Base-by-base conservation (phyloP, 1,139 yeast genomes). In the Nakaseomyces delphensis region DNA sequence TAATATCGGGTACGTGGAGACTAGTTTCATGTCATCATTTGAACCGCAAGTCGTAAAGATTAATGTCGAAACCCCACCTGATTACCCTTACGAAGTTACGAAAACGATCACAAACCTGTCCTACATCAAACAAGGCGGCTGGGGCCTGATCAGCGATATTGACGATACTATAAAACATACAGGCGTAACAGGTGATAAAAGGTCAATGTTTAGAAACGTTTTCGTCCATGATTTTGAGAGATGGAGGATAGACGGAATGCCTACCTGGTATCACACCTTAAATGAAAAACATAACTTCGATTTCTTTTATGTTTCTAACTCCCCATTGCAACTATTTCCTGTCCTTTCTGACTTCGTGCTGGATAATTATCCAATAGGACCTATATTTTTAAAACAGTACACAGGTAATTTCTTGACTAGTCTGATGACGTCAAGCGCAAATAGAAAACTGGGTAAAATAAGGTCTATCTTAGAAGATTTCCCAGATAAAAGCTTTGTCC, bases 101-200 rank as follows among this genome's bases (percentile, higher is more conserved):
- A 8, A 38, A 14, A 21, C 18, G n/a, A 16, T 23, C 30, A 48
- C 39, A 18, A 47, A 59, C 1, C 24, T 33, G 14, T 23, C 39
- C 13, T 40, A 40, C 20, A 38, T 38, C 4, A 70, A 67, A 43
- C 51, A 54, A 2, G 36, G 45, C 8, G 63, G 95, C 0, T 66
- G 82, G 20, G 86, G 85, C 11, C 64, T 93, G 1, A 87, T 93
- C 27, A 80, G 93, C 52, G 99, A 93, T 62, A 81, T 93, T 40
- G 99, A 93, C 58, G 98, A 93, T 57, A 93, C 99, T 0, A 77
- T 91, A 31, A 83, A 93, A 55, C 69, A 77, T 38, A 87, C 98
- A 0, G 97, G 97, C 2, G 89, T 93, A 0, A 71, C 84, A 25
- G 93, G 93, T 2, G 94, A 86, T 49, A 86, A 85, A 60, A 71